Evolutionary conservation across 768 basidiomycete species (phyloP).

Genomic region (Boletus patriciae): DNA sequence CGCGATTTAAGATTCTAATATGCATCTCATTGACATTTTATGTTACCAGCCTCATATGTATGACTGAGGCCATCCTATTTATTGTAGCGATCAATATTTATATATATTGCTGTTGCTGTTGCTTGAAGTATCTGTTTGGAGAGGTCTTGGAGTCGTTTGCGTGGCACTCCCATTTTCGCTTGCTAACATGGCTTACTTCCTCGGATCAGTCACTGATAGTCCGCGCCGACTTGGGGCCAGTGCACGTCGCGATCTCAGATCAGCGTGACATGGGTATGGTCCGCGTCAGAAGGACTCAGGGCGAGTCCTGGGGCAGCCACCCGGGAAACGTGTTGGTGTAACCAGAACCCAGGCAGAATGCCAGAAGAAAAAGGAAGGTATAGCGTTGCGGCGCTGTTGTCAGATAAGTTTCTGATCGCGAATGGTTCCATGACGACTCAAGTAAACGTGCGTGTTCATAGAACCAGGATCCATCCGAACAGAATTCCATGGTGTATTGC

Average conservation of each 20-base stretch:
- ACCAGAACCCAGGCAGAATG: not conserved
- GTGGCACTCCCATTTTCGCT: not conserved
- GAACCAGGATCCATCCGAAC: not conserved
- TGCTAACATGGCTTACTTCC: not conserved
- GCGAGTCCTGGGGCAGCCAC: not conserved
- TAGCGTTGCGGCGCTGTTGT: not conserved
- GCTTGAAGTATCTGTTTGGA: not conserved
- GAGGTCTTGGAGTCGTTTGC: not conserved
- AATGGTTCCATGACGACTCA: not conserved
- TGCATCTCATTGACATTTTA: slow-evolving; percentile 8
- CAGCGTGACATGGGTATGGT: slow-evolving; percentile 1
- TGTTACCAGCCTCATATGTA: slow-evolving; percentile 10
- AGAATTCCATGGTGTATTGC: not conserved
- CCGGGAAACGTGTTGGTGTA: slow-evolving; percentile 16
- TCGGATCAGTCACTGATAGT: not conserved
- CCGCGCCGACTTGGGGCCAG: not conserved
- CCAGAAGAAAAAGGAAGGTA: not conserved
- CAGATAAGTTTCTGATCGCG: not conserved
- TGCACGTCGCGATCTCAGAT: not conserved
- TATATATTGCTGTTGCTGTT: not conserved
- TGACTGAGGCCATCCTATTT: not conserved
- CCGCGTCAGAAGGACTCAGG: not conserved
- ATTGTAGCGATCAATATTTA: not conserved
- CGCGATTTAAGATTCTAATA: slow-evolving; percentile 4
- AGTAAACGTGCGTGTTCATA: slow-evolving; percentile 10